A percentile compares a stretch with the other conserved stretches of the same genome.
Conservation (phyloP, 805 yeast genomes). For the Teunomyces panamensis region DNA sequence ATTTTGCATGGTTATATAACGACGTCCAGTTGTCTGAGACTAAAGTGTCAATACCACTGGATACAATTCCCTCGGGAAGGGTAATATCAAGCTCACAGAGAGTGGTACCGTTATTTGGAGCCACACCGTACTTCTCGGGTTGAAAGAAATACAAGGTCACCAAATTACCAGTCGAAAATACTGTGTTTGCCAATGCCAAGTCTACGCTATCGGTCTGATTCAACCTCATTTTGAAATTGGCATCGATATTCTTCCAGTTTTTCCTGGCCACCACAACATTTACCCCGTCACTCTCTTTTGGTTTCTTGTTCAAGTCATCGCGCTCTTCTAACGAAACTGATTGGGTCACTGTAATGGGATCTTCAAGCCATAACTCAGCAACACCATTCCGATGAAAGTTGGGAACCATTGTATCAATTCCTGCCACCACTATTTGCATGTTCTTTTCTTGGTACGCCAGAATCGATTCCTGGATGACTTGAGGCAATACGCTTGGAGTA, state of each 20-base stretch:
- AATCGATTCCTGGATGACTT: slow-evolving; percentile 30
- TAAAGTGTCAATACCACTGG: slow-evolving; percentile 2
- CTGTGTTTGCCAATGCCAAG: slow-evolving; percentile 37
- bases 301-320: slow-evolving; percentile 21
- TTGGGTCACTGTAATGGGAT: slow-evolving; percentile 16
- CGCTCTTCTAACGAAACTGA: slow-evolving; percentile 19
- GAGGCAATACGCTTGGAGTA: slow-evolving; percentile 33
- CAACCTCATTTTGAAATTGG: slow-evolving; percentile 21
- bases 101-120: slow-evolving; percentile 25
- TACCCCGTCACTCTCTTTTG: slow-evolving; percentile 34
- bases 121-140: slow-evolving; percentile 3
- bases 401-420: slow-evolving; percentile 37
- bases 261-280: slow-evolving; percentile 32
- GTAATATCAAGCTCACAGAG: slow-evolving; percentile 24
- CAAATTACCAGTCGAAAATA: slow-evolving; percentile 32
- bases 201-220: slow-evolving; percentile 12
- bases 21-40: slow-evolving; percentile 33
- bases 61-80: slow-evolving; percentile 17
- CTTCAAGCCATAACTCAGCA: slow-evolving; percentile 38
- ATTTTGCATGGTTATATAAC: slow-evolving; percentile 18
- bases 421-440: slow-evolving; percentile 40
- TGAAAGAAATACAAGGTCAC: slow-evolving; percentile 37
- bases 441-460: slow-evolving; percentile 19
- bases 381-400: slow-evolving; percentile 32
- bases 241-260: slow-evolving; percentile 36